phyloP scores from a whole-genome alignment of 345 rosid species.

The Citrus hindsii region DNA sequence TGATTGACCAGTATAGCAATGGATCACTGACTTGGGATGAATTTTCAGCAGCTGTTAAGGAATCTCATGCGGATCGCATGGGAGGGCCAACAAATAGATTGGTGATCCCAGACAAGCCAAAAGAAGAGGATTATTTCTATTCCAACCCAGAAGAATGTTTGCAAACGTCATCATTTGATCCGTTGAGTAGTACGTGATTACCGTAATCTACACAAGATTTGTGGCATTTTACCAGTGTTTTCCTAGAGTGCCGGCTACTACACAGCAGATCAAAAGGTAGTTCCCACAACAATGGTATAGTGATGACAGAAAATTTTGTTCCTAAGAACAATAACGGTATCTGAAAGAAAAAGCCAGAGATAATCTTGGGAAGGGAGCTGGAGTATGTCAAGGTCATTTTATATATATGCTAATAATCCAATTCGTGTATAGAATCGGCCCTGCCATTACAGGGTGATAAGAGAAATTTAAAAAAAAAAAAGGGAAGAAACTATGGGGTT shows the following conservation, averaged over 20 bases:
- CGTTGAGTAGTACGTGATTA: constrained; percentile 37
- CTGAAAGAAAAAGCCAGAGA: not conserved
- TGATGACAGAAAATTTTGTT: constrained; percentile 12
- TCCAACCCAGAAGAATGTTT: constrained; percentile 95
- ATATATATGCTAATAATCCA: constrained; percentile 32
- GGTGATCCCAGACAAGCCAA: constrained; percentile 76
- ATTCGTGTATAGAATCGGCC: constrained; percentile 42
- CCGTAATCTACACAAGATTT: constrained; percentile 10
- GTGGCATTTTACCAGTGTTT: constrained; percentile 7
- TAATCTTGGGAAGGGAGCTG: constrained; percentile 12
- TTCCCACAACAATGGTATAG: constrained; percentile 8
- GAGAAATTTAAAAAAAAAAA: constrained; percentile 1
- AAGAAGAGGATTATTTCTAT: constrained; percentile 93
- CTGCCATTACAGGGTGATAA: constrained; percentile 35
- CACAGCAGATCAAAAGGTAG: constrained; percentile 20
- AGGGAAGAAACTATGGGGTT: constrained; percentile 1
- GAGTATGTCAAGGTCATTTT: constrained; percentile 8
- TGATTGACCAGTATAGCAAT: constrained; percentile 66
- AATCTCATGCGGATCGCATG: constrained; percentile 59
- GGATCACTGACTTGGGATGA: constrained; percentile 78
- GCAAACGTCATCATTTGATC: constrained; percentile 38
- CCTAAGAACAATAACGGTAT: constrained; percentile 6
- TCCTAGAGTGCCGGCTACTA: constrained; percentile 19
- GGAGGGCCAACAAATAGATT: constrained; percentile 62
- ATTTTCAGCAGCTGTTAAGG: constrained; percentile 73